Percentiles rank a stretch among this genome's conserved stretches.
These are phyloP conservation scores for Fraxinus excelsior DNA, from an alignment of 257 asterid genomes.

Conservation along the genomic window DNA sequence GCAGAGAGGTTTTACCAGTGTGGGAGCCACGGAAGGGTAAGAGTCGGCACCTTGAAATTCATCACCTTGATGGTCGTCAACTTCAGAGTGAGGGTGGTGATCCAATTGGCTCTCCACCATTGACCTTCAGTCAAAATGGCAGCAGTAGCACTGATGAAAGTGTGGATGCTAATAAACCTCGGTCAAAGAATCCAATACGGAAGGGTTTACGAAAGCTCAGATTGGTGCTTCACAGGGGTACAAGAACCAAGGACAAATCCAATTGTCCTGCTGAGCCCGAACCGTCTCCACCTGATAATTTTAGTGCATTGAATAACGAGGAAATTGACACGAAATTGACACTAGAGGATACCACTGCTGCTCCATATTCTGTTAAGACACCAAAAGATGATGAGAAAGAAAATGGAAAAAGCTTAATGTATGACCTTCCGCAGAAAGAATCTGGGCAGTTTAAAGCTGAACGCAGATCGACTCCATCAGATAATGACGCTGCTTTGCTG, in stretches of 20 bases:
- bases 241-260: constrained; percentile 40
- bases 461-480: constrained; percentile 23
- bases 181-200: constrained; percentile 40
- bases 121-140: constrained; percentile 25
- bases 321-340: constrained; percentile 53
- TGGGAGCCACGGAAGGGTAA: constrained; percentile 93
- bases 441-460: constrained; percentile 42
- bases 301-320: constrained; percentile 46
- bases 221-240: constrained; percentile 59
- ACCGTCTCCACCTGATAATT: constrained; percentile 55
- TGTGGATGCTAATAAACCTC: constrained; percentile 39
- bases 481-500: constrained; percentile 21
- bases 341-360: constrained; percentile 40
- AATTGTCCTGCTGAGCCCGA: constrained; percentile 33
- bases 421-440: constrained; percentile 50
- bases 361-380: constrained; percentile 34
- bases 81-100: constrained; percentile 36
- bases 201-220: constrained; percentile 63
- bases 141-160: constrained; percentile 53
- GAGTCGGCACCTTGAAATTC: constrained; percentile 33
- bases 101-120: constrained; percentile 33
- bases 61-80: constrained; percentile 32
- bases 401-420: constrained; percentile 54
- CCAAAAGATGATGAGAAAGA: constrained; percentile 45
- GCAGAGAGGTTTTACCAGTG: constrained; percentile 73